phyloP scores from a whole-genome alignment of 2,329 filamentous ascomycete species.

The Fusarium multiceps region DNA sequence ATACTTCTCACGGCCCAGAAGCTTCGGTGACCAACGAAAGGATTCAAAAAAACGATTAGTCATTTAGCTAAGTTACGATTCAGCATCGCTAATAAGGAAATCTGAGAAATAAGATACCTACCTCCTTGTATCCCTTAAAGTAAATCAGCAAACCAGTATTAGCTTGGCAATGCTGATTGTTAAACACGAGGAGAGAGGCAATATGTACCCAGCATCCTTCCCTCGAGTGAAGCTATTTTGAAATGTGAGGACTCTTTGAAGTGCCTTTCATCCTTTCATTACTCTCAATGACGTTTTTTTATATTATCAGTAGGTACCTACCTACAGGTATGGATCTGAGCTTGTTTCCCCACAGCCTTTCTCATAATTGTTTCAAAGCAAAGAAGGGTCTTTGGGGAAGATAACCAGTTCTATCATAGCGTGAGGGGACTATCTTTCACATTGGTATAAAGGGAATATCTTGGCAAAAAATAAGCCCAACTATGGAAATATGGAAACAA shows the following conservation, averaged over 20 bases:
- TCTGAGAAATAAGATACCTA: background rate
- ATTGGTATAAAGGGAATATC: background rate
- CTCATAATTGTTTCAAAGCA: background rate
- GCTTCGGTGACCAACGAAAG: slow-evolving; percentile 26
- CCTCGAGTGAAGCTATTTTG: slow-evolving; percentile 14
- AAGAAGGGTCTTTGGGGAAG: background rate
- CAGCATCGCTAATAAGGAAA: background rate
- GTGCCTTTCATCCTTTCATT: background rate
- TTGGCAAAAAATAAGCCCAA: background rate
- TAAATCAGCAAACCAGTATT: background rate
- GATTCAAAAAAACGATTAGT: slow-evolving; percentile 25
- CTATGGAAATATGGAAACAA: background rate
- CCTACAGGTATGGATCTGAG: background rate
- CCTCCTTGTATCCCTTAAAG: background rate
- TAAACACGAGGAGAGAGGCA: background rate
- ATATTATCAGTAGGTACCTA: background rate
- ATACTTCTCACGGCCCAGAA: slow-evolving; percentile 36
- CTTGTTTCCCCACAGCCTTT: slow-evolving; percentile 13
- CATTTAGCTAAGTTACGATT: background rate
- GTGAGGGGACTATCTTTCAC: background rate
- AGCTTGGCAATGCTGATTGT: background rate
- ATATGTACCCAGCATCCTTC: background rate
- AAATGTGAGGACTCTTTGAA: background rate
- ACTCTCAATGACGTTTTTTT: slow-evolving; percentile 7
- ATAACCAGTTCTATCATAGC: background rate